These are phyloP conservation scores for Fusarium luffae DNA, from an alignment of 2,329 filamentous ascomycete genomes.

Conservation along the genomic window DNA sequence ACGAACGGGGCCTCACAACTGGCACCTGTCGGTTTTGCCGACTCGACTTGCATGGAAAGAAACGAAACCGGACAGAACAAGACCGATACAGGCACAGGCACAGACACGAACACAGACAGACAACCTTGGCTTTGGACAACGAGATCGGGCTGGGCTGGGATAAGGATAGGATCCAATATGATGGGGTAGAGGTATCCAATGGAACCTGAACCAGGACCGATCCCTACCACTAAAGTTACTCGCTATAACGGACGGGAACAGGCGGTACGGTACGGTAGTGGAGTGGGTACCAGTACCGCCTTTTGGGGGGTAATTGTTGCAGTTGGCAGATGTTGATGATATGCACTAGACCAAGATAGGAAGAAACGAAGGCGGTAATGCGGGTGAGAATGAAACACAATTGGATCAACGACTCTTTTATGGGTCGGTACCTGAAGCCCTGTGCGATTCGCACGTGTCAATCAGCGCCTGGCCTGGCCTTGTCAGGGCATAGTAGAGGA, in stretches of 20 bases:
- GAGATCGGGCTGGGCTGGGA: slow-evolving; percentile 36
- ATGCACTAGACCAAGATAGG: slow-evolving; percentile 16
- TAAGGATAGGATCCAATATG: slow-evolving; percentile 41
- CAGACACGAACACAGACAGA: slow-evolving; percentile 26
- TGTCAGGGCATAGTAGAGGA: background rate
- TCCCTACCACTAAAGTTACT: slow-evolving; percentile 14
- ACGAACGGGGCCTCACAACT: slow-evolving; percentile 36
- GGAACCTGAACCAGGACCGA: background rate
- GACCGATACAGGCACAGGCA: slow-evolving; percentile 12
- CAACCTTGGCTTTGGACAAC: slow-evolving; percentile 23
- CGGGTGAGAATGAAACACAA: slow-evolving; percentile 30
- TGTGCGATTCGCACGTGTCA: slow-evolving; percentile 42
- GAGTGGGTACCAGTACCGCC: slow-evolving; percentile 26
- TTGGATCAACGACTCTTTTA: slow-evolving; percentile 17
- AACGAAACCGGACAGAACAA: background rate
- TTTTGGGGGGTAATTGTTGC: slow-evolving; percentile 1
- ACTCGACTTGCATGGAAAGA: slow-evolving; percentile 34
- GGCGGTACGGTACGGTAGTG: slow-evolving; percentile 34
- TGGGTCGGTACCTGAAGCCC: slow-evolving; percentile 40
- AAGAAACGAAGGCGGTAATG: slow-evolving; percentile 34
- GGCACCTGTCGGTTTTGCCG: slow-evolving; percentile 36
- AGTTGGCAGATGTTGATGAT: slow-evolving; percentile 14
- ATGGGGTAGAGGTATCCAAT: slow-evolving; percentile 38
- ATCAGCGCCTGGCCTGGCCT: slow-evolving; percentile 20
- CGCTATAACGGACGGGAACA: slow-evolving; percentile 32